phyloP scores from a whole-genome alignment of 768 basidiomycete genomes.

The Phlebiopsis gigantea region DNA sequence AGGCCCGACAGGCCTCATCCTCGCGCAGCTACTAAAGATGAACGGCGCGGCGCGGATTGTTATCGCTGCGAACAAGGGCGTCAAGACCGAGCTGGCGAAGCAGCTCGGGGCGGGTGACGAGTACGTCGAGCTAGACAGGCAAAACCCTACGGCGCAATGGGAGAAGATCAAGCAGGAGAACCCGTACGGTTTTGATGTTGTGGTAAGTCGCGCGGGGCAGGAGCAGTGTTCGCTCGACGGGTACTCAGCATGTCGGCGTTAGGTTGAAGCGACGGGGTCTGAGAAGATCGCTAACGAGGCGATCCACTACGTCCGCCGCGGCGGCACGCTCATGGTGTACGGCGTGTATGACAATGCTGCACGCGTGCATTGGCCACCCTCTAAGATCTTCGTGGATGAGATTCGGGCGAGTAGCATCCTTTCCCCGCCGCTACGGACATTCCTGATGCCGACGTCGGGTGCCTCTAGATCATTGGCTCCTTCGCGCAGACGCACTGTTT shows the following conservation, averaged over 20 bases:
- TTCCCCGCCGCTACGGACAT: background rate
- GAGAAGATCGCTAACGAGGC: constrained; percentile 84
- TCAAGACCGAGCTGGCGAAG: constrained; percentile 86
- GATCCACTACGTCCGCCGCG: constrained; percentile 85
- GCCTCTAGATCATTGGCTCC: constrained; percentile 73
- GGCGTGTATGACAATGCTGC: constrained; percentile 89
- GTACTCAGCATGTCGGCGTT: background rate
- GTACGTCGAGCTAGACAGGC: constrained; percentile 80
- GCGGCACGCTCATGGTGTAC: constrained; percentile 83
- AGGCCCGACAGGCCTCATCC: constrained; percentile 84
- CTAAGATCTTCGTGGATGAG: constrained; percentile 74
- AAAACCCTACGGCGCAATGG: constrained; percentile 76
- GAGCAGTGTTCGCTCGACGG: background rate
- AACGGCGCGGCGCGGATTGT: constrained; percentile 80
- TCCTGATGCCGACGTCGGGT: background rate
- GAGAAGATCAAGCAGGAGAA: constrained; percentile 73
- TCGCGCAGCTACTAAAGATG: constrained; percentile 82
- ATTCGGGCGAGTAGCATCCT: constrained; percentile 34
- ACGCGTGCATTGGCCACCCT: constrained; percentile 79
- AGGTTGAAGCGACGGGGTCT: constrained; percentile 71
- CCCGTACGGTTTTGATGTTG: constrained; percentile 76
- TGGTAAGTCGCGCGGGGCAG: constrained; percentile 15
- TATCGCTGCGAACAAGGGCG: constrained; percentile 84
- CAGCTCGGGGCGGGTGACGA: constrained; percentile 76
- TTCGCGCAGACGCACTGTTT: constrained; percentile 89